Conservation (phyloP, 2,329 filamentous ascomycete species). For the Blastomyces percursus region DNA sequence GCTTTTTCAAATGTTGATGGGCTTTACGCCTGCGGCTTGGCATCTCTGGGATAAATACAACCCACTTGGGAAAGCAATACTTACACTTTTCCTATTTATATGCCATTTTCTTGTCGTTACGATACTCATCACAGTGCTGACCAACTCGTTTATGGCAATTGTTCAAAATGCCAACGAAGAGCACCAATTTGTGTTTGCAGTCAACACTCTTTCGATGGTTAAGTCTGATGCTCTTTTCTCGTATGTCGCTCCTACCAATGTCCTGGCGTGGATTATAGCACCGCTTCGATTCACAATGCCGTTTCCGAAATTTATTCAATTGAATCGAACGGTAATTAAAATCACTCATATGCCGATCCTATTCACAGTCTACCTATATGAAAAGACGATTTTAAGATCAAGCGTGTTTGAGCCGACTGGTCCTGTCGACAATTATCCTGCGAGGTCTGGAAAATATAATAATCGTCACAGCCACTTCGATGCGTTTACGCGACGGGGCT, state of each 20-base stretch:
- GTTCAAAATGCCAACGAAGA: slow-evolving; percentile 89
- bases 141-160: slow-evolving; percentile 92
- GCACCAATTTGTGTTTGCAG: slow-evolving; percentile 83
- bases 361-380: slow-evolving; percentile 78
- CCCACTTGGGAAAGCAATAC: slow-evolving; percentile 59
- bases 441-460: slow-evolving; percentile 47
- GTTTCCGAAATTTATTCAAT: slow-evolving; percentile 66
- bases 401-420: slow-evolving; percentile 74
- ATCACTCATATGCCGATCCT: slow-evolving; percentile 78
- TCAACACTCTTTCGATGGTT: slow-evolving; percentile 96
- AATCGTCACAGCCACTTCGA: slow-evolving; percentile 47
- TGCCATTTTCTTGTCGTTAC: slow-evolving; percentile 93
- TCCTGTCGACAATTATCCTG: slow-evolving; percentile 58
- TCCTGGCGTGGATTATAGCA: slow-evolving; percentile 80
- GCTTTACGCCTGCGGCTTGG: slow-evolving; percentile 92
- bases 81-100: slow-evolving; percentile 80
- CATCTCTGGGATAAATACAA: slow-evolving; percentile 77
- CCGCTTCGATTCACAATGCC: slow-evolving; percentile 72
- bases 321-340: slow-evolving; percentile 89
- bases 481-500: slow-evolving; percentile 60
- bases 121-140: slow-evolving; percentile 88
- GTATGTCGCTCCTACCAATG: slow-evolving; percentile 82
- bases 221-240: slow-evolving; percentile 96
- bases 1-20: slow-evolving; percentile 90
- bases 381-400: slow-evolving; percentile 64